Evolutionary conservation across 331 rosid species (phyloP), one percentile per base, ranked within the genome.

Genomic region (Acacia concinna): DNA sequence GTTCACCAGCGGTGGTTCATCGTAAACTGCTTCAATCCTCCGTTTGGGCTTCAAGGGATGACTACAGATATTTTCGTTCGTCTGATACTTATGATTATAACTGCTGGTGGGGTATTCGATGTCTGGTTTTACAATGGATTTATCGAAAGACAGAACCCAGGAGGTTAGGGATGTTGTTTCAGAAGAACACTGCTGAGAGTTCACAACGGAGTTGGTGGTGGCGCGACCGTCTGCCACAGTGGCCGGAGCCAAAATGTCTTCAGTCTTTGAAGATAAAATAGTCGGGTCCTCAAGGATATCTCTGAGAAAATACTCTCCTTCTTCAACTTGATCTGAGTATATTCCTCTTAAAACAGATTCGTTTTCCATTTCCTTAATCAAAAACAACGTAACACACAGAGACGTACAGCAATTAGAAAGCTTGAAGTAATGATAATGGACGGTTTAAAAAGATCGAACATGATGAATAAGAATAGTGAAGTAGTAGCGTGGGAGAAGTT

Each of bases 331-430:
- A 20, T 18, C 56, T 35, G 77, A 44, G 1, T 43, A 68, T 35
- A 34, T 68, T 23, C 37, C 52, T 41, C 46, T 75, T 43, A 75
- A 75, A 49, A 75, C 44, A 81, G 59, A 71, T 41, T n/a, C 63
- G 23, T 67, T 63, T 27, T 81, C 77, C 32, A 75, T 75, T 44
- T 75, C 84, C 84, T 81, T 44, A n/a, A n/a, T n/a, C n/a, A 1
- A 66, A 40, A 28, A 31, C 31, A 56, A 23, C n/a, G n/a, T n/a
- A n/a, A n/a, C n/a, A n/a, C n/a, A 23, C 25, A n/a, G n/a, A n/a
- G n/a, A 9, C 3, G 5, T 6, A 15, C n/a, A 43, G n/a, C n/a
- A 0, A 6, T 21, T 12, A 54, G 9, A 8, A 56, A 20, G 59
- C 3, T 51, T n/a, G 12, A 49, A 49, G n/a, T 49, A 9, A 49